Evolutionary conservation across 805 yeast species (phyloP), one percentile per base, ranked within the genome.

Genomic region (Vanderwaltozyma verrucispora): DNA sequence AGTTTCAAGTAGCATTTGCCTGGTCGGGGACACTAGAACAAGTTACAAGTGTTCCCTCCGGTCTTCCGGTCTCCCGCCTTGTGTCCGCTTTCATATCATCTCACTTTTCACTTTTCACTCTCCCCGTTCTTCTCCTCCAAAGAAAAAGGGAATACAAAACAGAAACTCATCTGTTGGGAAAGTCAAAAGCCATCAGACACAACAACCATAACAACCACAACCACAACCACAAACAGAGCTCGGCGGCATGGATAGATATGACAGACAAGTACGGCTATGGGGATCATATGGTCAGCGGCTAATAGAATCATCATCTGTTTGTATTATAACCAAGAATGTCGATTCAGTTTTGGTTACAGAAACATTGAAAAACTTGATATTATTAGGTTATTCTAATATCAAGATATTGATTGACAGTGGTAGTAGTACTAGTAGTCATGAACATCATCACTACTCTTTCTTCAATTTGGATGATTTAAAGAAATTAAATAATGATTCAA

Each of bases 241-340:
- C n/a, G n/a, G n/a, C n/a, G n/a, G n/a, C n/a, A 51, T 51, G 48
- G 65, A 67, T 34, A 77, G 77, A 43, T 87, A 84, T 53, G 96
- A 88, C 57, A 69, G 98, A 28, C 97, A 89, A 54, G 62, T 89
- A 41, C 71, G 96, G 27, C 62, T 89, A 13, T 89, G 97, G 97
- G 87, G 84, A 1, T 50, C 70, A 0, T 57, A 68, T 10, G 98
- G 96, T 3, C 98, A 89, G 51, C 41, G 56, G 4, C 63, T 66
- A 6, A 64, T 89, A 14, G 73, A 73, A 24, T 49, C 53, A 2
- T 64, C 88, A 0, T 75, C 71, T 38, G 67, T 87, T 3, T 72
- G 86, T 38, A 56, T 86, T 3, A 48, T 86, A 2, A 74, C 77
- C 32, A 16, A 25, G 13, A 15, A 25, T 30, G 73, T 75, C 32